Evolutionary conservation across 2,329 filamentous ascomycete genomes (phyloP).

Genomic region (Fusarium abutilonis): DNA sequence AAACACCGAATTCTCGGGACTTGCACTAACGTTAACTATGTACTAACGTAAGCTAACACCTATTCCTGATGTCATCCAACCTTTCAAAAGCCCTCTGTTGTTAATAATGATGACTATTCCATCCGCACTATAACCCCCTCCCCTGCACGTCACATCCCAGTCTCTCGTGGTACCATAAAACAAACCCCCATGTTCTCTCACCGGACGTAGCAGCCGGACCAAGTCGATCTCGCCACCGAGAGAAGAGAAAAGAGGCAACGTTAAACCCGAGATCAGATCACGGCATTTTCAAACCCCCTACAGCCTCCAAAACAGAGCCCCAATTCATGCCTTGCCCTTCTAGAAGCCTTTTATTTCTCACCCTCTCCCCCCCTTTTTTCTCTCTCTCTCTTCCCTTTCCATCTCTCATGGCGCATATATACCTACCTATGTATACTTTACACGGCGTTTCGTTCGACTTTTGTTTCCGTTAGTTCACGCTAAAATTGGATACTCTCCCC

Average conservation of each 20-base stretch:
- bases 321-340: not conserved
- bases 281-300: not conserved
- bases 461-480: conserved; percentile 1
- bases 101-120: not conserved
- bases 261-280: not conserved
- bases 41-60: too few relatives aligned
- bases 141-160: not conserved
- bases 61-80: not conserved
- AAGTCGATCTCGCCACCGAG: conserved; percentile 11
- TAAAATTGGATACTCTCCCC: not conserved
- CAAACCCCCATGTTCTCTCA: conserved; percentile 1
- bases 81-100: not conserved
- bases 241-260: conserved; percentile 40
- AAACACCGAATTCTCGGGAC: not conserved
- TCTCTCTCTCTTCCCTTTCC: not conserved
- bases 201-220: conserved; percentile 4
- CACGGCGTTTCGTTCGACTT: too few relatives aligned
- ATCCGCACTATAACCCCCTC: not conserved
- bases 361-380: not conserved
- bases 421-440: too few relatives aligned
- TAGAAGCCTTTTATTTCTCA: conserved; percentile 14
- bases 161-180: not conserved
- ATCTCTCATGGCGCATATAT: too few relatives aligned
- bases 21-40: not conserved
- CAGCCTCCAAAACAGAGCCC: too few relatives aligned